These are phyloP conservation scores for Pseudodiploospora longispora DNA, from an alignment of 2,329 filamentous ascomycete genomes.

Conservation along the genomic window DNA sequence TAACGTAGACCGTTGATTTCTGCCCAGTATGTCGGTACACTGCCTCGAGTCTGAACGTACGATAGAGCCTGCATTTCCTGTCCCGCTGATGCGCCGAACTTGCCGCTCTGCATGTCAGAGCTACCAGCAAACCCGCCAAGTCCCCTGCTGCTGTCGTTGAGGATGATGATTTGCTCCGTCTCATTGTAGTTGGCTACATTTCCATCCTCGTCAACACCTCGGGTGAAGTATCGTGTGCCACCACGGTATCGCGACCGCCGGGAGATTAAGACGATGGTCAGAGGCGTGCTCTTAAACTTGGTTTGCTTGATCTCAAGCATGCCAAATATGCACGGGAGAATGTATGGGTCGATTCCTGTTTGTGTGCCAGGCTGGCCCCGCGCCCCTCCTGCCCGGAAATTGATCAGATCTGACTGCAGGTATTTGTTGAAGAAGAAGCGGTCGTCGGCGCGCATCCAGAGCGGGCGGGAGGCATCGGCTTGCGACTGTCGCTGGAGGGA, in stretches of 20 bases:
- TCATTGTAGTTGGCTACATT: conserved; percentile 99
- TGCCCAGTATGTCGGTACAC: conserved; percentile 91
- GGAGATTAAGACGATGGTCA: conserved; percentile 84
- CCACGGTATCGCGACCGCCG: conserved; percentile 80
- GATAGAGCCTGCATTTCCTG: conserved; percentile 83
- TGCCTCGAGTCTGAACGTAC: conserved; percentile 94
- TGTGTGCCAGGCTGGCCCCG: conserved; percentile 62
- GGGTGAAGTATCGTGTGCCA: conserved; percentile 90
- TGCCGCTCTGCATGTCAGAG: conserved; percentile 66
- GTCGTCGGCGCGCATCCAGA: conserved; percentile 91
- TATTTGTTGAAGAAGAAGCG: conserved; percentile 99
- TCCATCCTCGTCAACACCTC: conserved; percentile 86
- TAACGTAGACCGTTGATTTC: conserved; percentile 93
- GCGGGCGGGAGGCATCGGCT: conserved; percentile 58
- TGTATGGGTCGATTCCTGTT: conserved; percentile 77
- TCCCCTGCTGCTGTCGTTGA: conserved; percentile 73
- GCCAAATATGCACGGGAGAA: conserved; percentile 90
- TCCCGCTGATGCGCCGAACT: conserved; percentile 48
- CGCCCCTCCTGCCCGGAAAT: conserved; percentile 63
- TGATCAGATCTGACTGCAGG: conserved; percentile 81
- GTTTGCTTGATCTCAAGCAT: conserved; percentile 90
- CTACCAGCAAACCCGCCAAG: conserved; percentile 75
- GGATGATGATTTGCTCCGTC: conserved; percentile 83
- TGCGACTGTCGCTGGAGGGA: conserved; percentile 90
- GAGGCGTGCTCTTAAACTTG: conserved; percentile 70